A percentile compares a stretch with the other conserved stretches of the same genome.
Conservation (phyloP, 768 basidiomycete genomes). For the Aureoboletus auriporus region DNA sequence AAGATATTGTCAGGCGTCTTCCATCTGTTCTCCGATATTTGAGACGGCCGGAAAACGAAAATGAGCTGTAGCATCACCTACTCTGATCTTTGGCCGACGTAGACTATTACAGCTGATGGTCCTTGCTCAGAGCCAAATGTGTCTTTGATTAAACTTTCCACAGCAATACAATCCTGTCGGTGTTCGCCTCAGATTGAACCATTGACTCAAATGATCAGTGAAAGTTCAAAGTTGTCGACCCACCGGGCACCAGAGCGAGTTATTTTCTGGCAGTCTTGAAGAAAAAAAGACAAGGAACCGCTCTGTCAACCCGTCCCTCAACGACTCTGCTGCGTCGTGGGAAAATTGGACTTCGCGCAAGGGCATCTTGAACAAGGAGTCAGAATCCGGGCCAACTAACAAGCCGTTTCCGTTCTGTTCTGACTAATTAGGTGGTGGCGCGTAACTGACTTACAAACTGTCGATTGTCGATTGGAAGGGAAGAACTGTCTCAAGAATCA, state of each 20-base stretch:
- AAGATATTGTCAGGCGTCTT: conserved; percentile 54
- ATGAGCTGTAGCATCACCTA: conserved; percentile 33
- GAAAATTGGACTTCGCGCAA: conserved; percentile 37
- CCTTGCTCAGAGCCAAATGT: conserved; percentile 43
- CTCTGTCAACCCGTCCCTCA: conserved; percentile 39
- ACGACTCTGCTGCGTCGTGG: conserved; percentile 30
- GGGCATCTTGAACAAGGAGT: conserved; percentile 39
- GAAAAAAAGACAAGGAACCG: conserved; percentile 68
- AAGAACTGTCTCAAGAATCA: too few relatives aligned
- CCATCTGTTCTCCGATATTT: conserved; percentile 47
- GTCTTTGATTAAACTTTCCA: conserved; percentile 51
- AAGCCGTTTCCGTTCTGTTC: too few relatives aligned
- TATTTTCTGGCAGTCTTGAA: conserved; percentile 51
- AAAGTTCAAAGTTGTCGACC: conserved; percentile 17
- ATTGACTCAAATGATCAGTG: too few relatives aligned
- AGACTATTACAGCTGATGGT: conserved; percentile 58
- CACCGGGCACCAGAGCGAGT: conserved; percentile 67
- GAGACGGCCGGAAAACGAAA: not conserved
- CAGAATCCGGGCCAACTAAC: too few relatives aligned
- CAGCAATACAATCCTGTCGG: conserved; percentile 60
- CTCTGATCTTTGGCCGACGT: conserved; percentile 64
- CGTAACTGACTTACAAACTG: too few relatives aligned
- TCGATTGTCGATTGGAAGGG: too few relatives aligned
- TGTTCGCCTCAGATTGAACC: conserved; percentile 5
- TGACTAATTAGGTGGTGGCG: too few relatives aligned